Base-by-base conservation (phyloP, 352 stramenopile species). In the Phytophthora pluvialis region DNA sequence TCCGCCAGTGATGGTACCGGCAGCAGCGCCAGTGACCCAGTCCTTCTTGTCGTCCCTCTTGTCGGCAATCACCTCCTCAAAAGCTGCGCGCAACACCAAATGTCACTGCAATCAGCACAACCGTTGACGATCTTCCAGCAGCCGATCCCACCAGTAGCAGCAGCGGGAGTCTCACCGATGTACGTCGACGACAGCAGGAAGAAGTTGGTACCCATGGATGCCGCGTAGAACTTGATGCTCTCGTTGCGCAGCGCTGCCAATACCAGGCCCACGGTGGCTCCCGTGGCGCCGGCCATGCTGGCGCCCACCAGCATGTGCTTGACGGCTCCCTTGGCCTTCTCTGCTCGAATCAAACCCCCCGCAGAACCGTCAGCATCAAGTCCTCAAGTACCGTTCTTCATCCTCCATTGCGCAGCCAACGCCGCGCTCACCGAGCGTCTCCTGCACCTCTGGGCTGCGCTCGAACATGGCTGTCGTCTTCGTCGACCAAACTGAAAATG, bases 121-220 rank as follows among this genome's bases (percentile, higher is more conserved):
- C 2, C 18, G 11, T 32, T 28, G 16, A 6, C 29, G 10, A 31
- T 21, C 28, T 48, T 51, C 44, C 13, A 40, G 21, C 33, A 38
- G 13, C 21, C 10, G 13, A 39, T 7, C n/a, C 21, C 21, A 21
- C 2, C 21, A 21, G 2, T 21, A 21, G 21, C 21, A 21, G 21
- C 21, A 21, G 21, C 21, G 21, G 21, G 21, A 50, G 16, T 16
- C 68, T 51, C 38, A 93, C 86, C 79, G 40, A 94, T 92, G 64
- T 91, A 95, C n/a, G 88, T 93, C n/a, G 86, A 86, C 3, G 82
- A 89, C 5, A 93, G 52, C 40, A 95, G 57, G 60, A 93, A 93
- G 44, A 95, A 94, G 65, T 94, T 95, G 64, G 86, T 82, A 6
- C 83, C 86, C 80, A 95, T 92, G 21, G 86, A 92, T 10, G 88